These are phyloP conservation scores for Scutellaria minor DNA, from an alignment of 257 asterid genomes.

Conservation along the genomic window DNA sequence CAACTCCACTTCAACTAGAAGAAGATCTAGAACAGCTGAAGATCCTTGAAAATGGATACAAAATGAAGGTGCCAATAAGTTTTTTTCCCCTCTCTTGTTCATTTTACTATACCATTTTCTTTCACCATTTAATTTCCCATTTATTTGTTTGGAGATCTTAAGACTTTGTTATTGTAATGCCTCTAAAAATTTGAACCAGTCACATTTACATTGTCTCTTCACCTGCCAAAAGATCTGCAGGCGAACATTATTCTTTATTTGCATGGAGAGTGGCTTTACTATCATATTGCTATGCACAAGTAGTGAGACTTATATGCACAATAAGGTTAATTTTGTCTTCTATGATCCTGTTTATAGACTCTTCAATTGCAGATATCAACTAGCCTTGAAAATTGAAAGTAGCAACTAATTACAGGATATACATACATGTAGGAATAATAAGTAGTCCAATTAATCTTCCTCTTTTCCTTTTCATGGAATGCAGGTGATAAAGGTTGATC, in stretches of 20 bases:
- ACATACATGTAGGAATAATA: neutral
- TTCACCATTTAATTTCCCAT: neutral
- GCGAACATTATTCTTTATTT: neutral
- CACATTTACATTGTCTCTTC: neutral
- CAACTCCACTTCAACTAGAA: slow-evolving; percentile 90
- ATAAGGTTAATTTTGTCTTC: neutral
- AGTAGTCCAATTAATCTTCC: neutral
- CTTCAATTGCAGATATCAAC: slow-evolving; percentile 2
- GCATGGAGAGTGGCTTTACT: neutral
- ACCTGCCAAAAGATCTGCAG: neutral
- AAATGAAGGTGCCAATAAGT: slow-evolving; percentile 70
- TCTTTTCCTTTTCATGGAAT: slow-evolving; percentile 17
- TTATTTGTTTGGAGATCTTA: slow-evolving; percentile 1
- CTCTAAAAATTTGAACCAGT: neutral
- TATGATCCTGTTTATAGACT: slow-evolving; percentile 1
- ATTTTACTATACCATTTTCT: neutral
- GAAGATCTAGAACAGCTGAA: slow-evolving; percentile 97
- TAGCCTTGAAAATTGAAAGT: neutral
- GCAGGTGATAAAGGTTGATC: slow-evolving; percentile 75
- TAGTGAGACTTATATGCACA: too few relatives aligned
- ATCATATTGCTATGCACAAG: neutral
- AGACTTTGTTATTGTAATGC: neutral
- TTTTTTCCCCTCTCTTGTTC: slow-evolving; percentile 3
- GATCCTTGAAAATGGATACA: slow-evolving; percentile 95
- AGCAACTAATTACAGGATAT: neutral